Evolutionary conservation across 169 alveolate genomes (phyloP).

Genomic region (Theileria sp.): DNA sequence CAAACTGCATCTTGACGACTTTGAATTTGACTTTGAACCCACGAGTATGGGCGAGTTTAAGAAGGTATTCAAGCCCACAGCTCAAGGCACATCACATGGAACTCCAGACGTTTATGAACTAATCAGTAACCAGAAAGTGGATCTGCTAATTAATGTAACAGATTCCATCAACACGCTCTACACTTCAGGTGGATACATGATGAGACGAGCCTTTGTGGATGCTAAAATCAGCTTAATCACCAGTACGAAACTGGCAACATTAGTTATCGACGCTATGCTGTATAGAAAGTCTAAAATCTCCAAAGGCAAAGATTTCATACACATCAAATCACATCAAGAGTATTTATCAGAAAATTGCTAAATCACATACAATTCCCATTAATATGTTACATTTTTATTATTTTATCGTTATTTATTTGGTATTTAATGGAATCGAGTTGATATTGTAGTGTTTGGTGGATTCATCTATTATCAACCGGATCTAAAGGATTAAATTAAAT

Average conservation of each 20-base stretch:
- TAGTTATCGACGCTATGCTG: constrained; percentile 72
- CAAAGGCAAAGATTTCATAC: constrained; percentile 68
- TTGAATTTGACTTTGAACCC: constrained; percentile 37
- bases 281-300: constrained; percentile 54
- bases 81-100: neutral
- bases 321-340: constrained; percentile 73
- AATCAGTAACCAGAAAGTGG: constrained; percentile 69
- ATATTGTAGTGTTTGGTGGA: neutral
- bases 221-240: constrained; percentile 66
- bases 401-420: neutral
- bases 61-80: constrained; percentile 61
- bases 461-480: neutral
- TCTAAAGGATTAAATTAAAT: neutral
- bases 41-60: constrained; percentile 47
- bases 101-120: constrained; percentile 51
- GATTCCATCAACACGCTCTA: constrained; percentile 58
- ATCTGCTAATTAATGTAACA: constrained; percentile 70
- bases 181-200: constrained; percentile 70
- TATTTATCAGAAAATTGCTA: constrained; percentile 46
- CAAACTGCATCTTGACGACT: constrained; percentile 34
- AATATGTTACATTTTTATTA: neutral
- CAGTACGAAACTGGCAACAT: constrained; percentile 66
- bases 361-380: neutral
- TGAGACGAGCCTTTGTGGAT: constrained; percentile 74
- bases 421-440: neutral